Conservation (phyloP, 192 early-diverging fungal species). For the Umbelopsis ramanniana region DNA sequence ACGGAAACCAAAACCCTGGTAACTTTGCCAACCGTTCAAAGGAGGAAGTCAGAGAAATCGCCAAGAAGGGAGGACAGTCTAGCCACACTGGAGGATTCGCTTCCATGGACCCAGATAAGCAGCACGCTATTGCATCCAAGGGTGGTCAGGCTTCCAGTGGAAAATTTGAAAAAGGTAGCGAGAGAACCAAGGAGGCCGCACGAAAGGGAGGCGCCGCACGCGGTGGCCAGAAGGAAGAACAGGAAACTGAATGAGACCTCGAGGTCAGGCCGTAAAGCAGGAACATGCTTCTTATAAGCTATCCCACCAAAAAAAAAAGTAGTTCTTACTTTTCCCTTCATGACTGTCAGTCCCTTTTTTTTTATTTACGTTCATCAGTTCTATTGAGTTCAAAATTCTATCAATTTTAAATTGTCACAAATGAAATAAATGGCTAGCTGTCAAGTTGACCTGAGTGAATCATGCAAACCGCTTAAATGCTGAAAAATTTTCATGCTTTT, state of each 20-base stretch:
- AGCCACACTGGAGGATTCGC: conserved; percentile 44
- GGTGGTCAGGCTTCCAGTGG: conserved; percentile 32
- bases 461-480: too few species aligned
- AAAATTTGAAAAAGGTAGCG: conserved; percentile 40
- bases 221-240: not conserved
- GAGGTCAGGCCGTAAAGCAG: too few species aligned
- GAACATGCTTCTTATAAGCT: too few species aligned
- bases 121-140: conserved; percentile 38
- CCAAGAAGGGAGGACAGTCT: conserved; percentile 38
- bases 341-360: too few species aligned
- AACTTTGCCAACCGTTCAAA: conserved; percentile 48
- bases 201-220: conserved; percentile 32
- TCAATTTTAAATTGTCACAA: too few species aligned
- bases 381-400: too few species aligned
- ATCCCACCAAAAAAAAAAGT: too few species aligned
- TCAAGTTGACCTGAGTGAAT: too few species aligned
- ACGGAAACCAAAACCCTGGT: conserved; percentile 32
- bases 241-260: not conserved
- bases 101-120: conserved; percentile 42
- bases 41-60: conserved; percentile 41
- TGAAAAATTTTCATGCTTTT: too few species aligned
- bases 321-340: too few species aligned
- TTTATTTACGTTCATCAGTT: too few species aligned
- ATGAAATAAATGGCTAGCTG: too few species aligned
- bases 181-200: conserved; percentile 40